A percentile compares a stretch with the other conserved stretches of the same genome.
Conservation (phyloP, 495 filamentous ascomycete species). For the Parmelia sp. region DNA sequence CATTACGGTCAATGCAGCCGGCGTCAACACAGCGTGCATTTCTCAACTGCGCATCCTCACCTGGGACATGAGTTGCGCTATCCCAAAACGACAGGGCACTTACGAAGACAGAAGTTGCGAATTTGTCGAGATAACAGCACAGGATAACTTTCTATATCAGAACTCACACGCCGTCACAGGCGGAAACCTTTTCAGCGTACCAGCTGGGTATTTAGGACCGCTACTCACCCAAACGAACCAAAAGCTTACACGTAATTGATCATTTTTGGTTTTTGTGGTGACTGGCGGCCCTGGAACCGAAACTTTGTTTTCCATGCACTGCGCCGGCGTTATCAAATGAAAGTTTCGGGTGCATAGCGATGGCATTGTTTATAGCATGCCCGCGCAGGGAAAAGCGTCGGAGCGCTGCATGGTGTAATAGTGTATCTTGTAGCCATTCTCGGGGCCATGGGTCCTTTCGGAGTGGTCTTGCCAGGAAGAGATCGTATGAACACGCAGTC, state of each 20-base stretch:
- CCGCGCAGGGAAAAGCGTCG: neutral
- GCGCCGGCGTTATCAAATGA: neutral
- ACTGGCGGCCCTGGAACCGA: neutral
- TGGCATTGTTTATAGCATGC: neutral
- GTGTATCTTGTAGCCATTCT: neutral
- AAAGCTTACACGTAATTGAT: neutral
- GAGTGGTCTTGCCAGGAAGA: neutral
- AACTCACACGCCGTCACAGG: neutral
- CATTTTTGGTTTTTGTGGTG: neutral
- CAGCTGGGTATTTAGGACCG: slow-evolving; percentile 15
- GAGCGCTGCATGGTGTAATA: neutral
- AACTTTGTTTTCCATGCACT: neutral
- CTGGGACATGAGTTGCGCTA: slow-evolving; percentile 16
- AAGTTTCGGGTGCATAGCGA: neutral
- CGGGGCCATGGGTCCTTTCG: neutral
- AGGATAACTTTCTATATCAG: neutral
- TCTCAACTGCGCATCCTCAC: slow-evolving; percentile 8
- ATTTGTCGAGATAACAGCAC: slow-evolving; percentile 4
- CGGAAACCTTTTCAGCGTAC: slow-evolving; percentile 2
- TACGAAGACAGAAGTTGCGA: neutral
- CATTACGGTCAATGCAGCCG: slow-evolving; percentile 12
- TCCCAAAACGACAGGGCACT: neutral
- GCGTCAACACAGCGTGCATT: slow-evolving; percentile 18
- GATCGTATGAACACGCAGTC: too few species aligned
- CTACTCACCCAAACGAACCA: slow-evolving; percentile 6